Base-by-base conservation (phyloP, 352 stramenopile genomes). In the Halophytophthora batemanensis region DNA sequence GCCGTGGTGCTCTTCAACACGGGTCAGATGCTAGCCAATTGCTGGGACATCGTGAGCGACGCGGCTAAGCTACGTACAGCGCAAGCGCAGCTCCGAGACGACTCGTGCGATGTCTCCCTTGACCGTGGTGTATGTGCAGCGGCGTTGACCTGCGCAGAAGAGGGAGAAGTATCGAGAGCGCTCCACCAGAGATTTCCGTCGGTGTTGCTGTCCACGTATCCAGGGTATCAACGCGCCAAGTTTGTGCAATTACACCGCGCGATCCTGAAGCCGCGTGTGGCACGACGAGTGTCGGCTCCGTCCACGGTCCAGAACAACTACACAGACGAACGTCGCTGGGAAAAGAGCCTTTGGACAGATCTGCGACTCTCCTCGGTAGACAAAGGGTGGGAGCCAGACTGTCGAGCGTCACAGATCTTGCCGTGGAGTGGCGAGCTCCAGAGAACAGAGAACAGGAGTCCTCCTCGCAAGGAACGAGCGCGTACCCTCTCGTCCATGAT, bases 21-120 rank as follows among this genome's bases (percentile, higher is more conserved):
- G 2, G 42, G 23, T 1, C 64, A 80, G 48, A 72, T 72, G 64
- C 6, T 69, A 11, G 49, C 63, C 25, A 72, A 69, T 17, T 64
- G 46, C 17, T 25, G 50, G 8, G 63, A 57, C 10, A 66, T 72
- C 22, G 17, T 50, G 0, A 29, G 2, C 1, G 55, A 64, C 19
- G 33, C 64, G 1, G 36, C 33, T 1, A 34, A 13, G 13, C 40
- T 69, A 8, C 19, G 48, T 11, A 1, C 59, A 23, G 23, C 34
- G 6, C 47, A 29, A 41, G 41, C 7, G n/a, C 59, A 59, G 23
- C 6, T 56, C 0, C 19, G 47, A 33, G 7, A 15, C 2, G 31
- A 50, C 23, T 17, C 0, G 22, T 0, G 21, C 14, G 11, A 38
- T 28, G 7, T 19, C 35, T 17, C 12, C 8, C 25, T 6, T 8